Percentiles rank a stretch among this genome's conserved stretches.
These are phyloP conservation scores for Dillenia suffruticosa DNA, from an alignment of 164 flowering plant genomes.

Conservation along the genomic window DNA sequence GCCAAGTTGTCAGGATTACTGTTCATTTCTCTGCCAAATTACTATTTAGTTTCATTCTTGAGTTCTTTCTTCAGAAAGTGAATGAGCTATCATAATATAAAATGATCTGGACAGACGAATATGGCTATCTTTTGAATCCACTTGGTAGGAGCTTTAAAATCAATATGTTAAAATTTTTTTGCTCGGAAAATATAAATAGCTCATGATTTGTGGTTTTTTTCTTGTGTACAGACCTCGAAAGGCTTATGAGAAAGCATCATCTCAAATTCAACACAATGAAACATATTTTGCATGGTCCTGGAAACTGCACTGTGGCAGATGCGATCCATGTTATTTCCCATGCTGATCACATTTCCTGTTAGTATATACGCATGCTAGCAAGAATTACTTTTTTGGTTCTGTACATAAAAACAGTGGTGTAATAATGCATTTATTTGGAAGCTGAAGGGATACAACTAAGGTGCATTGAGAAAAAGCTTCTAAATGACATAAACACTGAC, in stretches of 20 bases:
- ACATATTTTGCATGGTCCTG: constrained; percentile 67
- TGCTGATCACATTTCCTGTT: constrained; percentile 90
- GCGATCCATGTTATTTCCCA: constrained; percentile 65
- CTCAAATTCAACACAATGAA: constrained; percentile 93
- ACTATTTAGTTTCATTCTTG: no score
- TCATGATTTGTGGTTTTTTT: constrained; percentile 2
- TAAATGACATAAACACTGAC: no score
- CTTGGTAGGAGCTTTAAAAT: no score
- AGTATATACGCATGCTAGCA: constrained; percentile 15
- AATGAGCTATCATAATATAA: no score
- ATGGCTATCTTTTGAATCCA: no score
- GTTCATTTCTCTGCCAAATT: no score
- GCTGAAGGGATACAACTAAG: no score
- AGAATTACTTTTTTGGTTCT: constrained; percentile 1
- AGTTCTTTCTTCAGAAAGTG: no score
- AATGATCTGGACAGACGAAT: no score
- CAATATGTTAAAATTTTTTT: background rate
- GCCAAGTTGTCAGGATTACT: constrained; percentile 1
- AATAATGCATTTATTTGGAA: no score
- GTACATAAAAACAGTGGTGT: constrained; percentile 33
- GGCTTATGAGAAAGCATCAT: constrained; percentile 94
- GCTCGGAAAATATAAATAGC: constrained; percentile 4
- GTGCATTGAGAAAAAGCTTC: no score
- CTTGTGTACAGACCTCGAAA: constrained; percentile 73
- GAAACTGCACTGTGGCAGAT: constrained; percentile 77